These are phyloP conservation scores for Skeletonema menzelii DNA, from an alignment of 108 stramenopile species.

Conservation along the genomic window DNA sequence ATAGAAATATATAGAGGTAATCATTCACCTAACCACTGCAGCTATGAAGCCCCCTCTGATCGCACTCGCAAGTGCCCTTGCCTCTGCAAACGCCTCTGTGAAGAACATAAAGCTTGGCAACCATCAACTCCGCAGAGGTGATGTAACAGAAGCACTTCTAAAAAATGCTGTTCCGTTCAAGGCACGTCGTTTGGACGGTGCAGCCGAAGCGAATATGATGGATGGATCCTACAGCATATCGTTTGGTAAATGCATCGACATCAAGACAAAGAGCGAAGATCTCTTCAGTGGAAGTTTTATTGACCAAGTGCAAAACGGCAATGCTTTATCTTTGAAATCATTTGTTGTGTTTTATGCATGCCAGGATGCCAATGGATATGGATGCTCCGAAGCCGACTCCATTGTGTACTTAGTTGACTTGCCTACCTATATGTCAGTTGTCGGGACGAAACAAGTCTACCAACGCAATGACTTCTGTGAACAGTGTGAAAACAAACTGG, in stretches of 20 bases:
- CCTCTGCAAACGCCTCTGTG: background rate
- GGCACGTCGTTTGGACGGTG: background rate
- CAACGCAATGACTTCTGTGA: constrained; percentile 43
- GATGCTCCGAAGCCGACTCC: constrained; percentile 26
- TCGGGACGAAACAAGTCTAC: constrained; percentile 36
- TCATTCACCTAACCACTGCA: too few relatives aligned
- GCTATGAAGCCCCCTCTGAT: background rate
- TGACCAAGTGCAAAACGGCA: constrained; percentile 30
- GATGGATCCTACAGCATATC: constrained; percentile 14
- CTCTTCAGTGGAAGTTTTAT: constrained; percentile 29
- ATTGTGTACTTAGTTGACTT: constrained; percentile 49
- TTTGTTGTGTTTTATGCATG: constrained; percentile 45
- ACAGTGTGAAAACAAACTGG: constrained; percentile 26
- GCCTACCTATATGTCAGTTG: constrained; percentile 33
- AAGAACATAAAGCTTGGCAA: background rate
- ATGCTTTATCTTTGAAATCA: constrained; percentile 33
- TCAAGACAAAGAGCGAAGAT: constrained; percentile 26
- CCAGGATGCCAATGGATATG: constrained; percentile 14
- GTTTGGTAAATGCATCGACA: constrained; percentile 30
- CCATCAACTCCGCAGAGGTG: background rate
- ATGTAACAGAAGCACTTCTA: background rate
- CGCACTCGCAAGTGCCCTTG: background rate
- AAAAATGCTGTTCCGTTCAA: background rate
- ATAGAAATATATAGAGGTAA: too few relatives aligned
- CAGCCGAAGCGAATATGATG: background rate